A percentile compares a stretch with the other conserved stretches of the same genome.
phyloP scores from a whole-genome alignment of 352 stramenopile species.

The Globisporangium perplexum region DNA sequence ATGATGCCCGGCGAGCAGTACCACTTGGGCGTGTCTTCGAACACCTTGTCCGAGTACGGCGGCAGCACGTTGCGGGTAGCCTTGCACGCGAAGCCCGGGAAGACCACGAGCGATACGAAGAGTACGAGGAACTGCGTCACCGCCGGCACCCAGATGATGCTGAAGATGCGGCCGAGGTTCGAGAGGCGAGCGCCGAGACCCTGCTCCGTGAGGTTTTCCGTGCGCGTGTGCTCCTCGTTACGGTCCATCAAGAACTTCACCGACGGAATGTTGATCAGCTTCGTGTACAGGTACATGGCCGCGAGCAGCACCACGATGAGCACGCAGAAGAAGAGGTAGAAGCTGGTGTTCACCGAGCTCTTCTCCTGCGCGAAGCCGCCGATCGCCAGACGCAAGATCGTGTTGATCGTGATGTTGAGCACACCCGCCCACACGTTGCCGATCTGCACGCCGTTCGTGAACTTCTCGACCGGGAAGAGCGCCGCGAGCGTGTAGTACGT shows the following conservation, averaged over 20 bases:
- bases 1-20: slow-evolving; percentile 60
- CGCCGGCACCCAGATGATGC: slow-evolving; percentile 43
- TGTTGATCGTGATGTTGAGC: slow-evolving; percentile 50
- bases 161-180: slow-evolving; percentile 41
- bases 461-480: slow-evolving; percentile 59
- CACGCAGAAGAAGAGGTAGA: slow-evolving; percentile 66
- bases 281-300: slow-evolving; percentile 40
- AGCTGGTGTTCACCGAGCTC: slow-evolving; percentile 25
- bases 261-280: slow-evolving; percentile 26
- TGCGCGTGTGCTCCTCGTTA: slow-evolving; percentile 25
- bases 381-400: slow-evolving; percentile 46
- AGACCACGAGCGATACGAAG: slow-evolving; percentile 57
- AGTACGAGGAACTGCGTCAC: slow-evolving; percentile 57
- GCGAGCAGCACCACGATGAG: slow-evolving; percentile 41
- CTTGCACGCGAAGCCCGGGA: slow-evolving; percentile 46
- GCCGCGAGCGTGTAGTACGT: slow-evolving; percentile 58
- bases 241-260: slow-evolving; percentile 57
- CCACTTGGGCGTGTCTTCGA: slow-evolving; percentile 25
- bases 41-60: slow-evolving; percentile 14
- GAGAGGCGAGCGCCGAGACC: slow-evolving; percentile 19
- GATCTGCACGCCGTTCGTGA: slow-evolving; percentile 65
- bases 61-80: slow-evolving; percentile 21
- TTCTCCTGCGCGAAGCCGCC: slow-evolving; percentile 36
- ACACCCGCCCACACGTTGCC: slow-evolving; percentile 46
- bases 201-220: slow-evolving; percentile 24